Evolutionary conservation across 2,329 filamentous ascomycete genomes (phyloP), one percentile per base, ranked within the genome.

Genomic region (Dryadomyces quercivorus): DNA sequence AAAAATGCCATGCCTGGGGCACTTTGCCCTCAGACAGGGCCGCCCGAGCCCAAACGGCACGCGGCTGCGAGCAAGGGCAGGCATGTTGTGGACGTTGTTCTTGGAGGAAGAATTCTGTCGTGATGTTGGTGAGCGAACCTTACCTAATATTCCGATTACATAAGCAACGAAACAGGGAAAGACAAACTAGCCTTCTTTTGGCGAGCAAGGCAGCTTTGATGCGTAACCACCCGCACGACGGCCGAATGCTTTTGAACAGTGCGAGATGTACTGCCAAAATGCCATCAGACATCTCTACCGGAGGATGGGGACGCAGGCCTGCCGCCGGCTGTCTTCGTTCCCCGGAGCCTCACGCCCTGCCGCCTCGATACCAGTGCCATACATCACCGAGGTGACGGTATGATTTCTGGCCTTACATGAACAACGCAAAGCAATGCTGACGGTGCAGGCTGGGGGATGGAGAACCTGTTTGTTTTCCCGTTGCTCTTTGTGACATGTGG

Each of bases 381-480:
- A 80, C 62, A 81, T 82, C 63, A 77, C 74, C 54, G 74, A 77
- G 64, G 73, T 76, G 55, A 75, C 74, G 58, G 74, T 77, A 70
- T 54, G 69, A 22, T 15, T 51, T 42, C 42, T 42, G 36, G 36
- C 15, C 36, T 40, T 16, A 8, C 10, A 16, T 12, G 36, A 40
- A 40, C 22, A 51, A 22, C 21, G 12, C 10, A 56, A 18, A 31
- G 56, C 46, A 26, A 49, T 45, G 55, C 70, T 72, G 57, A 71
- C 65, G 56, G 52, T 60, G 38, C 63, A 90, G 86, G 78, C 83
- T 63, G 84, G 84, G 60, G 86, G 86, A 58, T 87, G 85, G 78
- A 84, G 85, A 67, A 88, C 85, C 68, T 88, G 85, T 89, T 74
- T 61, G 81, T 76, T 54, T 49, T 10, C 7, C 7, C 20, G 42